Base-by-base conservation (phyloP, 441 rosid species). In the Brassica balearica region DNA sequence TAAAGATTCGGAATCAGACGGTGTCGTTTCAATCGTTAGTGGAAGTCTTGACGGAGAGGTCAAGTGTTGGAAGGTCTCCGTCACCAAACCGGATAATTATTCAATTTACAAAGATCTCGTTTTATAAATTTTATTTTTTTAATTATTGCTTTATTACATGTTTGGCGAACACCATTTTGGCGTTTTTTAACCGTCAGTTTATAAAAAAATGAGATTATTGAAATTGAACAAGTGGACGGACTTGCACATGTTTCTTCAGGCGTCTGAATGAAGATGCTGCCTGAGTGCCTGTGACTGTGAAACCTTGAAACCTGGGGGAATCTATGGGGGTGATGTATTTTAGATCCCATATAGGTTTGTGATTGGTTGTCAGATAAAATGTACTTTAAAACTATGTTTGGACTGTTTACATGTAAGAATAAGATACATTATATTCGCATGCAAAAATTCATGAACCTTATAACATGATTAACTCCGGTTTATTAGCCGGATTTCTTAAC, bases 1-100 rank as follows among this genome's bases (percentile, higher is more conserved):
- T 68, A 71, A 15, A 22, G 88, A 82, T 14, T 75, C 71, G 4
- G 87, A 38, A 6, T 6, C 27, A 5, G 85, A 85, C 80, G 89
- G 83, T 34, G 83, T 76, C 77, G 86, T 91, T 77, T 81, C 87
- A 0, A 86, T 92, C 36, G 81, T 85, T 51, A 86, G 96, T 53
- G 98, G 98, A 9, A 85, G 95, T 80, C 86, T 94, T 12, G 97
- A 91, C 17, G 97, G 98, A 5, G 97, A 92, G 87, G 82, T 91
- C 0, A 90, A 80, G 82, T 85, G 79, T 74, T 90, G 98, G 97
- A 90, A 79, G 73, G 87, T 94, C 25, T 64, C 83, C 36, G 73
- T 88, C 68, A 84, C 88, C 36, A 76, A 64, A 69, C 82, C 80
- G 36, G 64, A 29, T 29, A 25, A 51, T 46, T 62, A 73, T 69